These are phyloP conservation scores for Rubus parviflorus DNA, from an alignment of 306 rosid genomes.

Conservation along the genomic window DNA sequence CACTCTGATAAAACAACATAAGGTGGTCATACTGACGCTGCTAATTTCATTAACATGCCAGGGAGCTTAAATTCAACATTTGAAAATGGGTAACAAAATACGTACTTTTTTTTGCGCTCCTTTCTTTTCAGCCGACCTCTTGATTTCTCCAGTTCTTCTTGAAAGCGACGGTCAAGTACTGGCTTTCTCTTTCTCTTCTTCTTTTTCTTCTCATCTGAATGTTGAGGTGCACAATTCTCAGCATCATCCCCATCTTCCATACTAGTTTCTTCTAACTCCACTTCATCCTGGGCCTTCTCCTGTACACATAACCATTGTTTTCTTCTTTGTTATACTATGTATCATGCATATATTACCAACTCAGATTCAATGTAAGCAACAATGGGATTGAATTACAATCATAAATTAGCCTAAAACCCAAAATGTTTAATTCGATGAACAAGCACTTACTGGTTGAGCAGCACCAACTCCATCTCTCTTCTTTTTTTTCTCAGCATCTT, in stretches of 20 bases:
- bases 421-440: neutral
- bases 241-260: conserved; percentile 29
- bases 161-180: conserved; percentile 81
- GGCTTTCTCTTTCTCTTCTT: conserved; percentile 73
- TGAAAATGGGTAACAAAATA: conserved; percentile 4
- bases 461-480: conserved; percentile 25
- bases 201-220: conserved; percentile 60
- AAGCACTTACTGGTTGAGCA: conserved; percentile 32
- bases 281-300: conserved; percentile 39
- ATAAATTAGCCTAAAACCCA: neutral
- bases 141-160: conserved; percentile 37
- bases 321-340: neutral
- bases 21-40: neutral
- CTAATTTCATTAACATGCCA: neutral
- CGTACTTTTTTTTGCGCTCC: conserved; percentile 82
- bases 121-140: conserved; percentile 43
- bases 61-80: neutral
- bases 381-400: neutral
- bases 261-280: conserved; percentile 18
- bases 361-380: neutral
- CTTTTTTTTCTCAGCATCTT: conserved; percentile 26
- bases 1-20: neutral
- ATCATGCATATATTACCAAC: conserved; percentile 1
- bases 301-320: conserved; percentile 17
- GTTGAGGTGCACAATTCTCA: conserved; percentile 31